Evolutionary conservation across 257 asterid species (phyloP).

Genomic region (Solanum chiquidenum): DNA sequence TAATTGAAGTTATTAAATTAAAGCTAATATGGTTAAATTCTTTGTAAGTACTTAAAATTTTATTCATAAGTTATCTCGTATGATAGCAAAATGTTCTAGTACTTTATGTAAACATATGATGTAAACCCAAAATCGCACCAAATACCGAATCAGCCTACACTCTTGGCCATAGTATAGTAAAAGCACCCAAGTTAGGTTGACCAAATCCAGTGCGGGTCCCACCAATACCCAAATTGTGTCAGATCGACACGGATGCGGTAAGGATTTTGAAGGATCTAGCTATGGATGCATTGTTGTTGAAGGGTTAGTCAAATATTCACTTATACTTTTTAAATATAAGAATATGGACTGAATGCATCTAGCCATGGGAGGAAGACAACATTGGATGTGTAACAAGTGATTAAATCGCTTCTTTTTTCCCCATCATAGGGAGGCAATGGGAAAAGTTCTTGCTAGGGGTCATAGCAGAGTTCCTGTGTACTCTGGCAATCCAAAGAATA

Average conservation of each 20-base stretch:
- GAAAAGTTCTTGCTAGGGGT: slow-evolving; percentile 81
- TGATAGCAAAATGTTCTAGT: background rate
- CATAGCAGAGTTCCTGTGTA: slow-evolving; percentile 95
- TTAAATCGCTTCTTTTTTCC: background rate
- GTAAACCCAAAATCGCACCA: background rate
- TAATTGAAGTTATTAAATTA: background rate
- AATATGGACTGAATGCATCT: background rate
- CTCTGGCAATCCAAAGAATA: slow-evolving; percentile 58
- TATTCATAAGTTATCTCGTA: background rate
- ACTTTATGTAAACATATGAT: background rate
- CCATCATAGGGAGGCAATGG: slow-evolving; percentile 77
- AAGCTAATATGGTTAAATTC: background rate
- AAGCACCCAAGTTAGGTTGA: background rate
- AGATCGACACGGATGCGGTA: background rate
- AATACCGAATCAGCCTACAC: background rate
- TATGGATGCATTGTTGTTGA: background rate
- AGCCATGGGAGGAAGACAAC: background rate
- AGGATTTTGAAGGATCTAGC: background rate
- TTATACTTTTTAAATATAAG: background rate
- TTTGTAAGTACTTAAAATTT: background rate
- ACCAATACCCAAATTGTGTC: background rate
- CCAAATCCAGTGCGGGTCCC: background rate
- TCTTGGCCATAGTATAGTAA: background rate
- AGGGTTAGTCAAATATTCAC: background rate
- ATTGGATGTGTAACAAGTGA: background rate